Conservation (phyloP, 176 grass and related monocot genomes). For the Pontederia paniculata region DNA sequence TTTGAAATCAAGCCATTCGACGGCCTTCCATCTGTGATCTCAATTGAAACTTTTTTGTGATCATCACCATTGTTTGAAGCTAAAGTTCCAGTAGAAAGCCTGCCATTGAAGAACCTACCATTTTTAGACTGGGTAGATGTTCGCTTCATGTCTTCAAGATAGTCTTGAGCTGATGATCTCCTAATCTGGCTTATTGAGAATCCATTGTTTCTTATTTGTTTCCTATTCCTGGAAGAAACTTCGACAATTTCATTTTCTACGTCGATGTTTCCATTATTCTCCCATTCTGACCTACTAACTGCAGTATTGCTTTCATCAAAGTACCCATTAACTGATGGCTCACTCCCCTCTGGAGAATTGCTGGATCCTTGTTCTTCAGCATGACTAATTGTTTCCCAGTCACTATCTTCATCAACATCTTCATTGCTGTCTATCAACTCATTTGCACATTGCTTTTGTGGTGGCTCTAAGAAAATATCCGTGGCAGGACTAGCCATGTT, state of each 20-base stretch:
- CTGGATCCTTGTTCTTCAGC: conserved; percentile 63
- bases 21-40: conserved; percentile 40
- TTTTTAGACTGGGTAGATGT: neutral
- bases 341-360: conserved; percentile 64
- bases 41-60: conserved; percentile 40
- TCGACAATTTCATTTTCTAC: conserved; percentile 32
- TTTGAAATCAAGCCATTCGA: conserved; percentile 45
- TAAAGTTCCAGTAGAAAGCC: neutral
- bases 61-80: conserved; percentile 39
- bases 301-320: conserved; percentile 45
- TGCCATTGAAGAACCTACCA: neutral
- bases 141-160: conserved; percentile 6
- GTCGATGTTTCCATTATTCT: conserved; percentile 33
- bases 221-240: conserved; percentile 28
- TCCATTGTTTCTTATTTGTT: conserved; percentile 63
- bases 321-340: conserved; percentile 55
- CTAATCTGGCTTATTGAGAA: conserved; percentile 78
- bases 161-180: conserved; percentile 48
- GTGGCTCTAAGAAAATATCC: conserved; percentile 67
- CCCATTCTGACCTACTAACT: conserved; percentile 23
- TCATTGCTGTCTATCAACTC: conserved; percentile 37
- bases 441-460: conserved; percentile 33
- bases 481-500: conserved; percentile 49
- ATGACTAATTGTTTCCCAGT: conserved; percentile 84
- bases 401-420: conserved; percentile 56